Evolutionary conservation across 2,329 filamentous ascomycete genomes (phyloP).

Genomic region (Cercospora brassicicola): DNA sequence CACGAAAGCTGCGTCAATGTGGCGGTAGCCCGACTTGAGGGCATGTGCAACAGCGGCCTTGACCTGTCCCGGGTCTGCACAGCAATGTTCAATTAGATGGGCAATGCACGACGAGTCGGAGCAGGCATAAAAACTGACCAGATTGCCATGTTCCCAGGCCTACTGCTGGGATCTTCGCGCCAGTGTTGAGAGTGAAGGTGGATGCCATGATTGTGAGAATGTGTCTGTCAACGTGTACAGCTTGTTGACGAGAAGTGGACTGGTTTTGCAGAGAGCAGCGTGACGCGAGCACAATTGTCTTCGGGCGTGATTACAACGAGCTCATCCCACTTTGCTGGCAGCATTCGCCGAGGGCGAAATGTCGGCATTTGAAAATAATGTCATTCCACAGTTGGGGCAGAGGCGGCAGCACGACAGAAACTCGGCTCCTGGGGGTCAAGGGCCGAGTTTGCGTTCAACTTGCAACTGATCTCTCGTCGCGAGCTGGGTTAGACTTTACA

Average conservation of each 20-base stretch:
- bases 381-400: neutral
- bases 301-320: conserved; percentile 2
- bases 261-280: neutral
- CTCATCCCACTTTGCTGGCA: neutral
- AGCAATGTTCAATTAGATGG: neutral
- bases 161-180: conserved; percentile 42
- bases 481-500: neutral
- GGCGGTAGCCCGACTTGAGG: conserved; percentile 51
- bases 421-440: neutral
- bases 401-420: neutral
- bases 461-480: neutral
- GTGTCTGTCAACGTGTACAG: conserved; percentile 29
- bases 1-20: conserved; percentile 70
- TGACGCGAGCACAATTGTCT: neutral
- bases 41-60: conserved; percentile 51
- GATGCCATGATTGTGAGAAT: conserved; percentile 29
- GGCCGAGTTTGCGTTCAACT: neutral
- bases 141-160: conserved; percentile 45
- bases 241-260: neutral
- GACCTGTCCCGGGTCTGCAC: conserved; percentile 46
- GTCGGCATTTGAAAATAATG: conserved; percentile 2
- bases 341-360: neutral
- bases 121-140: neutral
- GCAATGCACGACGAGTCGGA: neutral
- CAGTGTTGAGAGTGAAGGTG: conserved; percentile 42